These are phyloP conservation scores for Fragilaria crotonensis DNA, from an alignment of 108 stramenopile species.

Conservation along the genomic window DNA sequence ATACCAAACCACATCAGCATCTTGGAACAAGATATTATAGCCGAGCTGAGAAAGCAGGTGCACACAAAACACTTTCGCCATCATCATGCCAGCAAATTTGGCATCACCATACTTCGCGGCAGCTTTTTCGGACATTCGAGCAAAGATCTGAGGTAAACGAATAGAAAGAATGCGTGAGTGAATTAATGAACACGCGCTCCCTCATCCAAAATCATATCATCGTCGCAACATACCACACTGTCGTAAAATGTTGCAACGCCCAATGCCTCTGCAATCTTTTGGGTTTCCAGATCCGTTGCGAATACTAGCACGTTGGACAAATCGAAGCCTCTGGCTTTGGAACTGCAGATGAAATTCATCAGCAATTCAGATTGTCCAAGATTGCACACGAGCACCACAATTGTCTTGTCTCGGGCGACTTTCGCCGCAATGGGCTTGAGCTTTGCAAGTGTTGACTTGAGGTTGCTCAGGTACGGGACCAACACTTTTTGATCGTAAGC, in stretches of 20 bases:
- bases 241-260: constrained; percentile 18
- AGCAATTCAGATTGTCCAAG: constrained; percentile 38
- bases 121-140: constrained; percentile 36
- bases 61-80: constrained; percentile 54
- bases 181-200: too few relatives aligned
- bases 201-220: too few relatives aligned
- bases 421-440: constrained; percentile 35
- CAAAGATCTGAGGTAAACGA: too few relatives aligned
- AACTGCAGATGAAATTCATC: constrained; percentile 46
- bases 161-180: too few relatives aligned
- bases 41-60: constrained; percentile 45
- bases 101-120: constrained; percentile 63
- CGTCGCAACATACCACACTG: too few relatives aligned
- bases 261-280: constrained; percentile 9
- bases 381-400: constrained; percentile 48
- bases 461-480: constrained; percentile 25
- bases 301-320: constrained; percentile 17
- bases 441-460: too few relatives aligned
- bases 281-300: constrained; percentile 24
- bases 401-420: constrained; percentile 28
- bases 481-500: constrained; percentile 42
- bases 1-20: constrained; percentile 36
- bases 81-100: constrained; percentile 66
- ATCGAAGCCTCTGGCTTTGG: constrained; percentile 15
- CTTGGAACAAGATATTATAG: constrained; percentile 65